Conservation (phyloP, 1,284 basidiomycete genomes). For the Wallemia ichthyophaga region DNA sequence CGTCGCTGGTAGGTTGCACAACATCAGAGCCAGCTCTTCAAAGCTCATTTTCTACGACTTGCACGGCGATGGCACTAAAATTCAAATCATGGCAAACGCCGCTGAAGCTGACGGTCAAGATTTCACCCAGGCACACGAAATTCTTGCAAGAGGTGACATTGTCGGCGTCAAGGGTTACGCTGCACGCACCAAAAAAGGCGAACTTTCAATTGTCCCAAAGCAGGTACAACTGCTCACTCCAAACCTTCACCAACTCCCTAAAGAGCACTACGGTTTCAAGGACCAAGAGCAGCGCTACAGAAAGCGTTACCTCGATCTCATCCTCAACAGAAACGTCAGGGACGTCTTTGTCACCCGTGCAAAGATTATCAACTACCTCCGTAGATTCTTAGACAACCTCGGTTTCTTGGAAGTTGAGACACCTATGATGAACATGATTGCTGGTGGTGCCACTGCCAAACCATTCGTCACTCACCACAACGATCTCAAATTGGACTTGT, state of each 20-base stretch:
- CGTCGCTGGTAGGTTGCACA: constrained; percentile 71
- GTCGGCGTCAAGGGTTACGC: constrained; percentile 73
- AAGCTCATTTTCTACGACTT: constrained; percentile 91
- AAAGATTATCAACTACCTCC: constrained; percentile 64
- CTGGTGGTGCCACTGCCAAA: constrained; percentile 92
- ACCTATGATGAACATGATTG: constrained; percentile 89
- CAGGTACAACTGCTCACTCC: constrained; percentile 71
- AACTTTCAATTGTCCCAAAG: constrained; percentile 63
- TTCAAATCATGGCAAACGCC: constrained; percentile 79
- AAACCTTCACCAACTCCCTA: constrained; percentile 83
- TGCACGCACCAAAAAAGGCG: constrained; percentile 80
- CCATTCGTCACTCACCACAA: constrained; percentile 98
- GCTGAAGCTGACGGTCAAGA: constrained; percentile 28
- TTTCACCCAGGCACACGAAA: constrained; percentile 46
- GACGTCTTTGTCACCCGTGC: constrained; percentile 71
- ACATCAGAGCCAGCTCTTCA: constrained; percentile 48
- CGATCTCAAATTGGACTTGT: constrained; percentile 88
- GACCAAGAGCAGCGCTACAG: constrained; percentile 93
- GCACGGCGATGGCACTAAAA: constrained; percentile 66
- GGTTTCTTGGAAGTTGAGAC: constrained; percentile 99
- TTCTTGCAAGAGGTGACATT: constrained; percentile 84
- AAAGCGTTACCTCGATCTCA: constrained; percentile 95
- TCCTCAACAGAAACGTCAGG: constrained; percentile 72
- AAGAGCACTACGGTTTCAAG: constrained; percentile 63
- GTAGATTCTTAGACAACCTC: constrained; percentile 62